Conservation (phyloP, 1,284 basidiomycete species). For the Sanghuangporus weigelae region DNA sequence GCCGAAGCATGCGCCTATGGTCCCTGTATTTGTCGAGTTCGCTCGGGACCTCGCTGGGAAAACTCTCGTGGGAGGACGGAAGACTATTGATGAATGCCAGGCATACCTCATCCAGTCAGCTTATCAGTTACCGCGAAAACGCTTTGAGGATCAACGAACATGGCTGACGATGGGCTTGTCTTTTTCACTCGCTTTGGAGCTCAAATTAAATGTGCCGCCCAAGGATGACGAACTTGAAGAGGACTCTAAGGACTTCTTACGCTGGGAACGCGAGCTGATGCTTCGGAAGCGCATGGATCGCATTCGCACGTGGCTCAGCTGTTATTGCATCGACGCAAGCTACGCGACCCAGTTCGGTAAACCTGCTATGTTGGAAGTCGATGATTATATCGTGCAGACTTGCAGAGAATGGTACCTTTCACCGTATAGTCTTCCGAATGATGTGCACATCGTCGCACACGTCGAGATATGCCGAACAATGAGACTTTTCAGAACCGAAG, state of each 20-base stretch:
- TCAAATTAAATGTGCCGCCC: conserved; percentile 44
- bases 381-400: conserved; percentile 53
- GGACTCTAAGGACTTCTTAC: conserved; percentile 1
- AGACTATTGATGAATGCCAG: conserved; percentile 51
- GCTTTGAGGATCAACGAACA: conserved; percentile 50
- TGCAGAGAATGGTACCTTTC: conserved; percentile 51
- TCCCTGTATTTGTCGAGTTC: conserved; percentile 38
- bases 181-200: conserved; percentile 50
- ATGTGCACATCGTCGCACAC: conserved; percentile 51
- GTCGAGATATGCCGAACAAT: conserved; percentile 46
- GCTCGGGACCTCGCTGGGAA: conserved; percentile 47
- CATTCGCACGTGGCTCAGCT: conserved; percentile 62
- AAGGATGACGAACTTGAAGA: conserved; percentile 25
- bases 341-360: conserved; percentile 64
- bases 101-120: conserved; percentile 47
- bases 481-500: conserved; percentile 37
- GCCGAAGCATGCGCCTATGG: conserved; percentile 3
- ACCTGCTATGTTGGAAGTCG: conserved; percentile 51
- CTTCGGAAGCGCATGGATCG: conserved; percentile 45
- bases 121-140: conserved; percentile 52
- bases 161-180: conserved; percentile 56
- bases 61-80: conserved; percentile 43
- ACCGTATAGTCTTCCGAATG: conserved; percentile 38
- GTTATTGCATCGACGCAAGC: conserved; percentile 60
- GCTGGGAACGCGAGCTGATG: conserved; percentile 1